Conservation (phyloP, 2,329 filamentous ascomycete genomes). For the Fusarium odoratissimum region DNA sequence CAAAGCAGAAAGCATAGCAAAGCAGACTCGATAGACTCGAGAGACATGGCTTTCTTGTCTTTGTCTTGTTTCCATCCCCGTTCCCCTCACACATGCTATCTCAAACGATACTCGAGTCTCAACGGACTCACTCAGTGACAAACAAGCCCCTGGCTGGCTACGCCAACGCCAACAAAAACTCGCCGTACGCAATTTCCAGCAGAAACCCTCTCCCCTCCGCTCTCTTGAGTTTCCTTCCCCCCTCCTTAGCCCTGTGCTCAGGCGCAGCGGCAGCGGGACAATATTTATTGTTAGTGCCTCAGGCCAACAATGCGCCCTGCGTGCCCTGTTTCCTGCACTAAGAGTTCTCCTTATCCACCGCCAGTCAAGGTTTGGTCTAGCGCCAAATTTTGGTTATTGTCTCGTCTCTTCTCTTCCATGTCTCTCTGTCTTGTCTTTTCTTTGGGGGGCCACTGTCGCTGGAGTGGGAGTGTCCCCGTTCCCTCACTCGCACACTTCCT, state of each 20-base stretch:
- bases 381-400: constrained; percentile 45
- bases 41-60: constrained; percentile 20
- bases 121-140: constrained; percentile 20
- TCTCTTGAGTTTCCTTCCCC: constrained; percentile 21
- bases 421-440: constrained; percentile 40
- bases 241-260: constrained; percentile 31
- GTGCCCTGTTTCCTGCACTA: constrained; percentile 49
- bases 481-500: constrained; percentile 17
- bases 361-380: constrained; percentile 52
- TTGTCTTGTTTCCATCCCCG: constrained; percentile 15
- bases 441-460: constrained; percentile 32
- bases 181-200: constrained; percentile 45
- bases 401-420: constrained; percentile 42
- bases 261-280: constrained; percentile 35
- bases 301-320: constrained; percentile 39
- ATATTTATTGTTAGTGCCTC: constrained; percentile 40
- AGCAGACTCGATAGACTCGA: constrained; percentile 33
- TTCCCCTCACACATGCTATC: not conserved
- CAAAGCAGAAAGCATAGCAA: not conserved
- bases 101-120: constrained; percentile 29
- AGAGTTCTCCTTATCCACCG: constrained; percentile 51
- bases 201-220: constrained; percentile 29
- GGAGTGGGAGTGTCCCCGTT: constrained; percentile 21
- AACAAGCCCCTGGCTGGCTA: constrained; percentile 29
- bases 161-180: constrained; percentile 35